Evolutionary conservation across 2,329 filamentous ascomycete species (phyloP), one percentile per base, ranked within the genome.

Genomic region (Samsoniella hepiali): DNA sequence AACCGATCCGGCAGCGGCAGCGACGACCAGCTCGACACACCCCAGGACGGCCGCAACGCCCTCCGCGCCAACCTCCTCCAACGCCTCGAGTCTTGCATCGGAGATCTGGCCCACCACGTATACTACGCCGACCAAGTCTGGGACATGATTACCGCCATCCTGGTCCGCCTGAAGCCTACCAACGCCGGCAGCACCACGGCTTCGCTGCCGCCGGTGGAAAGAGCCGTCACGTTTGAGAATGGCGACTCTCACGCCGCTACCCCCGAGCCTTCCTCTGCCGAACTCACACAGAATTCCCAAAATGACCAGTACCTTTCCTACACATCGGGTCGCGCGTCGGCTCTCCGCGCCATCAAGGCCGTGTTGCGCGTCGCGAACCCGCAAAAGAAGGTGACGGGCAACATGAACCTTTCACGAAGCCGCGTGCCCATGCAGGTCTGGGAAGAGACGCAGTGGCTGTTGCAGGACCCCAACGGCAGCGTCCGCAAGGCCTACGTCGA

Each of bases 101-200:
- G 92, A n/a, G 87, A 93, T 72, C 80, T 99, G 34, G 93, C 93
- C 2, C 97, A 91, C 0, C 95, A 99, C 72, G 88, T 97, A 38
- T 99, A 99, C 79, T 99, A 99, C 73, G 91, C 91, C 1, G 94
- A 98, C 69, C 95, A 99, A 75, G 91, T 98, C 62, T 88, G 91
- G 1, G 95, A 99, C 75, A 97, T 98, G 92, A 87, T 97, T 58
- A 84, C 88, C 27, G 87, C 91, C 0, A 88, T 98, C 51, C 78
- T 98, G 17, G 79, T 85, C 36, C 88, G 92, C 27, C 81, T 98
- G 36, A 95, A 91, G 74, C 91, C 93, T 3, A 74, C 78, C 1
- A 77, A 76, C 44, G 75, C 78, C 2, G 69, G 74, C 22, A 82
- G 79, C 67, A 74, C 74, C 67, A 74, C 74, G 9, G 79, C 74